Evolutionary conservation across 805 yeast genomes (phyloP).

Genomic region (Komagataella ulmi): DNA sequence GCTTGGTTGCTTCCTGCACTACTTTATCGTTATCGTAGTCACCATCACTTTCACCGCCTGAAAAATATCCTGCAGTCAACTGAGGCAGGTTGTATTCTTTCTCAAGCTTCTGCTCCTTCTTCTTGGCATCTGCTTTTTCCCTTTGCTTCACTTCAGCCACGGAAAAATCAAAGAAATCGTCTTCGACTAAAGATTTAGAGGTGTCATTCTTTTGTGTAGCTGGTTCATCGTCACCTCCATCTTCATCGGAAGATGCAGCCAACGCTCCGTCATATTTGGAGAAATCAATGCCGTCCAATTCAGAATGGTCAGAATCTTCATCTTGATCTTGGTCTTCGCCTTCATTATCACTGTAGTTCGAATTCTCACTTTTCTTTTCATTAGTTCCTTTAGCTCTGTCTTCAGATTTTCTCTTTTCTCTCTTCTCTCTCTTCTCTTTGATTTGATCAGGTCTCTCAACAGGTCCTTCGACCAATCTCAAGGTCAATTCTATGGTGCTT

Average conservation of each 20-base stretch:
- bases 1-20: conserved; percentile 37
- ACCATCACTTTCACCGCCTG: conserved; percentile 67
- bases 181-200: conserved; percentile 2
- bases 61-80: conserved; percentile 66
- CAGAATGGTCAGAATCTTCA: conserved; percentile 18
- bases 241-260: conserved; percentile 31
- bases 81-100: conserved; percentile 40
- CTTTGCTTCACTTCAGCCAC: conserved; percentile 11
- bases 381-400: conserved; percentile 13
- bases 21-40: conserved; percentile 31
- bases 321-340: conserved; percentile 7
- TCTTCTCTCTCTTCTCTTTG: conserved; percentile 2
- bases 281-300: conserved; percentile 10
- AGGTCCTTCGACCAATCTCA: conserved; percentile 14
- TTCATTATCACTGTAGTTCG: conserved; percentile 6
- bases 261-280: conserved; percentile 24
- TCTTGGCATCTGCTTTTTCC: conserved; percentile 1
- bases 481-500: conserved; percentile 11
- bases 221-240: conserved; percentile 14
- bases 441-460: conserved; percentile 9
- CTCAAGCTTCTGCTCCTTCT: conserved; percentile 15
- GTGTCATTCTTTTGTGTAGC: conserved; percentile 1
- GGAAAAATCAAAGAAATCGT: conserved; percentile 27
- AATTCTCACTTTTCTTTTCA: conserved; percentile 9
- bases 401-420: conserved; percentile 8